These are phyloP conservation scores for Lolium multiflorum DNA, from an alignment of 176 grass and related monocot genomes.

Conservation along the genomic window DNA sequence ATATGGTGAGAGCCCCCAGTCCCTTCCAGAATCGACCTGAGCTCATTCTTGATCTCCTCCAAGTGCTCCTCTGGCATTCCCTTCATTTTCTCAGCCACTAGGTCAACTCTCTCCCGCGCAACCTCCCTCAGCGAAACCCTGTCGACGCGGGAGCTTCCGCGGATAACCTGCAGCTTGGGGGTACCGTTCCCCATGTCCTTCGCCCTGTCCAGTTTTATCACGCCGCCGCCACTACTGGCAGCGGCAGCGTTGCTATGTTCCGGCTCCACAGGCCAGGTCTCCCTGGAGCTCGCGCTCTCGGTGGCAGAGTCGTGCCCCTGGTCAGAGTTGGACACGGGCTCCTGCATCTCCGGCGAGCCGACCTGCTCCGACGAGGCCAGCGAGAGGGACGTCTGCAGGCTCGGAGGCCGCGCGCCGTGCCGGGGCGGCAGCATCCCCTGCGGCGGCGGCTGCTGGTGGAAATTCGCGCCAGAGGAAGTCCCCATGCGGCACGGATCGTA, in stretches of 20 bases:
- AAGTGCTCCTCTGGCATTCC: slow-evolving; percentile 75
- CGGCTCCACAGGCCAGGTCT: slow-evolving; percentile 80
- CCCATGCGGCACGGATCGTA: slow-evolving; percentile 58
- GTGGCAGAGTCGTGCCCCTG: slow-evolving; percentile 84
- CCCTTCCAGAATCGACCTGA: slow-evolving; percentile 86
- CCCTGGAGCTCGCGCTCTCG: slow-evolving; percentile 89
- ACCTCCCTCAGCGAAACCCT: slow-evolving; percentile 74
- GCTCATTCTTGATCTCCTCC: slow-evolving; percentile 80
- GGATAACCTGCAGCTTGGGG: slow-evolving; percentile 64
- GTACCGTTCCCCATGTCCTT: slow-evolving; percentile 69
- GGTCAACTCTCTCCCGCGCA: slow-evolving; percentile 77
- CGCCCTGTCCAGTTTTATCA: slow-evolving; percentile 61
- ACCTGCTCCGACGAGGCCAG: slow-evolving; percentile 80
- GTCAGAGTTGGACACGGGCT: slow-evolving; percentile 80
- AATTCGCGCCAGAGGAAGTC: slow-evolving; percentile 76
- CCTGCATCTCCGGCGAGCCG: slow-evolving; percentile 84
- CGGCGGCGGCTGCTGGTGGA: slow-evolving; percentile 63
- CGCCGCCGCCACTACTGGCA: slow-evolving; percentile 9
- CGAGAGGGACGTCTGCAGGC: slow-evolving; percentile 83
- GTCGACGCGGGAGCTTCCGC: slow-evolving; percentile 41
- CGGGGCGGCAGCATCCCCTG: slow-evolving; percentile 63
- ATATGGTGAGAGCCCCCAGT: slow-evolving; percentile 81
- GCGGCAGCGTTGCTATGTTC: slow-evolving; percentile 52
- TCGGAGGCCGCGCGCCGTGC: slow-evolving; percentile 53
- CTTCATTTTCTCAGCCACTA: slow-evolving; percentile 87